Evolutionary conservation across 2,329 filamentous ascomycete species (phyloP), one percentile per base, ranked within the genome.

Genomic region (Hirsutella rhossiliensis): DNA sequence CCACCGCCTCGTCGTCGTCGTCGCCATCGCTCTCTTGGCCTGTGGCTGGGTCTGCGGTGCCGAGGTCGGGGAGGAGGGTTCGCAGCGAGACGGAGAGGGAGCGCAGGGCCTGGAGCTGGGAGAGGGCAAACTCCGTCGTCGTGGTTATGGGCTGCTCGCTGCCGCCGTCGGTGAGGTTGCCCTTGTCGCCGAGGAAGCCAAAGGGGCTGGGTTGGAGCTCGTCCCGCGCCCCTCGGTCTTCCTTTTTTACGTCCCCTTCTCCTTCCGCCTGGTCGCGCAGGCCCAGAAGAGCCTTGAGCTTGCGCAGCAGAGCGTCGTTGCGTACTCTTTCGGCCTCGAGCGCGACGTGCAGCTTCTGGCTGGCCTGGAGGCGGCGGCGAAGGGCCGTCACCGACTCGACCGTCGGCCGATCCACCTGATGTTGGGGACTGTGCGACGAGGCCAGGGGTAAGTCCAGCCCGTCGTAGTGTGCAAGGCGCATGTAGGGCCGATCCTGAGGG

Each of bases 391-490:
- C 74, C 18, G 76, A 76, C 55, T 87, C 84, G 2, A 77, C 68
- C 1, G 77, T 85, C 8, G 77, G 79, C 37, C 58, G 50, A 42
- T 58, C 56, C 6, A 9, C 6, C 3, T 42, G 40, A 2, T 48
- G 47, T 29, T 49, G 50, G 2, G 41, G 38, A 1, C 45, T 50
- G 5, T 53, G 48, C 31, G 31, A 34, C 13, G 31, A 34, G 31
- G 31, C 8, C 13, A 34, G 31, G 31, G 31, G n/a, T 38, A 79
- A 71, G 47, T 76, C 73, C 18, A 79, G 58, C 1, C 71, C 86
- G 61, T 88, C 79, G 66, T 98, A 96, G 69, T 97, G 90, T 40
- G 77, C 76, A 50, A 98, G 68, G 43, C 83, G 72, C 50, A 97
- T 81, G 78, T 84, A 96, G 46, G 78, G 75, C 54, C 84, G 69